Base-by-base conservation (phyloP, 331 rosid species). In the Quercus tomentella region DNA sequence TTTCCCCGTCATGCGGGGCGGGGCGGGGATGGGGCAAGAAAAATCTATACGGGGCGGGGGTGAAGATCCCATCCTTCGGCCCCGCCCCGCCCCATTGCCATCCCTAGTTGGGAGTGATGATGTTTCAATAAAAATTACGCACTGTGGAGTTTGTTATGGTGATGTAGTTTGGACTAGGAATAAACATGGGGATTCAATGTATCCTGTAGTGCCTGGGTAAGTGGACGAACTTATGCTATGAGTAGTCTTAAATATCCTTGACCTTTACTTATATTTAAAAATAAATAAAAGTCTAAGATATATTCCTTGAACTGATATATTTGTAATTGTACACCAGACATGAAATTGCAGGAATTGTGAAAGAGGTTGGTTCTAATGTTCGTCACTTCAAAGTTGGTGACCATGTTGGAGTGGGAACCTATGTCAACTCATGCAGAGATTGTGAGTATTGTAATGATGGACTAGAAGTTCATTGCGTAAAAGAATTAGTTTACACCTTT, bases 401-500 rank as follows among this genome's bases (percentile, higher is more conserved):
- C 81, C 97, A 81, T 80, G 86, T 94, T 67, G 98, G 98, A 68
- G 94, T 92, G 4, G 98, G 98, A 75, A 89, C 97, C 23, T 91
- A 86, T 45, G 87, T 94, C 71, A 92, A 92, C 84, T 92, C 98
- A 28, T 94, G 98, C 83, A 84, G 87, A 83, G 88, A 87, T 30
- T 94, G 98, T 58, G 89, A 86, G 74, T 86, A 83, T 78, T 94
- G 95, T 79, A 82, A 80, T 21, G 92, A 91, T 30, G 33, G 82
- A 26, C 17, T 68, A 2, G 96, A 90, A 84, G 70, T 76, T 68
- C 31, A 69, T 55, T 94, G 98, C 76, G 23, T 3, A 12, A 89
- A 85, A 65, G 94, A 93, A 79, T 7, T 82, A 6, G 88, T 92
- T 55, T 22, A 0, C 25, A 92, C 98, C 52, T 94, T 89, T 77